Evolutionary conservation across 2,329 filamentous ascomycete species (phyloP), one percentile per base, ranked within the genome.

Genomic region (Anisogramma anomala): DNA sequence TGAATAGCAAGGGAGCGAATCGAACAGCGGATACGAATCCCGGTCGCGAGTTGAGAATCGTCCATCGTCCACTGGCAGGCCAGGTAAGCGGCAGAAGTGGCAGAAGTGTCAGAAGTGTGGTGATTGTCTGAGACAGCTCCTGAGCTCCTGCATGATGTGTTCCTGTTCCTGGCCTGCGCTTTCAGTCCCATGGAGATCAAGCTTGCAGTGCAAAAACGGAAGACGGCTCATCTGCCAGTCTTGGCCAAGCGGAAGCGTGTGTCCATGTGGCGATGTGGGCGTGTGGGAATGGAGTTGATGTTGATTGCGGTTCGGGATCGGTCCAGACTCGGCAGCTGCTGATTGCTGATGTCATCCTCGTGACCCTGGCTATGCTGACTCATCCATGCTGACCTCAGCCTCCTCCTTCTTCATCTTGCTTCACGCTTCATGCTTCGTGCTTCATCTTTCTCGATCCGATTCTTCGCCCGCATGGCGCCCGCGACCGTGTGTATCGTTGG

Each of bases 401-500:
- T 14, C n/a, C 13, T n/a, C 27, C 13, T n/a, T 30, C 9, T 23
- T 23, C 6, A 5, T 23, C 9, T 23, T 5, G 22, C 22, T 23
- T 23, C 22, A n/a, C n/a, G n/a, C n/a, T n/a, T n/a, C n/a, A n/a
- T n/a, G n/a, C n/a, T n/a, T n/a, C n/a, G n/a, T n/a, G n/a, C n/a
- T n/a, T n/a, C n/a, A n/a, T n/a, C n/a, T 7, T 14, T n/a, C 4
- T n/a, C 9, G n/a, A n/a, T 4, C 13, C 18, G 13, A 15, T 3
- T 8, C 7, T 25, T 43, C 15, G n/a, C 39, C 27, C 44, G 47
- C 31, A 65, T 66, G 62, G 50, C 64, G 1, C 45, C 41, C n/a
- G 71, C 68, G 52, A 68, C 58, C 34, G 67, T 74, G 28, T 72
- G 70, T 47, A 70, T 74, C 38, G 59, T 74, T 18, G 71, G 80